Conservation (phyloP, 1,284 basidiomycete species). For the Leccinum ponderosum region DNA sequence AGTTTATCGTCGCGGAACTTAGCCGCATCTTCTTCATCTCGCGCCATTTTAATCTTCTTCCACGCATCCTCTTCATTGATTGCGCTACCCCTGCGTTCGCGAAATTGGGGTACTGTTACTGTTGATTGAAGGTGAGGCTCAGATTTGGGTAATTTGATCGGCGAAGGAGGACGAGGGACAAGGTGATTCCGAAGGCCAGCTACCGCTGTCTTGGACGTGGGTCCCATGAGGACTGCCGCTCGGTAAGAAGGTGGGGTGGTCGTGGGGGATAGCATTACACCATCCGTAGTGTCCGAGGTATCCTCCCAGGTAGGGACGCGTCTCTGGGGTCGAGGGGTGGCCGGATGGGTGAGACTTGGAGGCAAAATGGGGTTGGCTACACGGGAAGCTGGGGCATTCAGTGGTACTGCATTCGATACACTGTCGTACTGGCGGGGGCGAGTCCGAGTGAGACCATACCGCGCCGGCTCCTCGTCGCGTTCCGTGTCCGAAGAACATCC, state of each 20-base stretch:
- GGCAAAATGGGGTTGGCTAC: conserved; percentile 26
- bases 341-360: conserved; percentile 25
- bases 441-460: conserved; percentile 5
- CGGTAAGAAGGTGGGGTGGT: conserved; percentile 55
- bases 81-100: conserved; percentile 45
- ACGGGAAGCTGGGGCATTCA: conserved; percentile 22
- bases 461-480: conserved; percentile 12
- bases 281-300: conserved; percentile 40
- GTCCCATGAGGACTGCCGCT: conserved; percentile 36
- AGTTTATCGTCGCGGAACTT: conserved; percentile 61
- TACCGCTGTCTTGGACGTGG: conserved; percentile 12
- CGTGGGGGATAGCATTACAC: conserved; percentile 37
- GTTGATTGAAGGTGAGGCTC: conserved; percentile 19
- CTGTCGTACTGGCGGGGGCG: conserved; percentile 23
- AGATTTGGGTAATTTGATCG: conserved; percentile 30
- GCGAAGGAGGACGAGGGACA: conserved; percentile 28
- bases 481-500: conserved; percentile 28
- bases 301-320: conserved; percentile 37
- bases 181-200: conserved; percentile 16
- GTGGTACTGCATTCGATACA: conserved; percentile 11
- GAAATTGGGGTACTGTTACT: conserved; percentile 17
- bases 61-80: conserved; percentile 73
- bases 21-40: conserved; percentile 72
- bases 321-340: conserved; percentile 31
- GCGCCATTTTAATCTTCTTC: conserved; percentile 68